Evolutionary conservation across 306 rosid genomes (phyloP).

Genomic region (Dicorynia guianensis): DNA sequence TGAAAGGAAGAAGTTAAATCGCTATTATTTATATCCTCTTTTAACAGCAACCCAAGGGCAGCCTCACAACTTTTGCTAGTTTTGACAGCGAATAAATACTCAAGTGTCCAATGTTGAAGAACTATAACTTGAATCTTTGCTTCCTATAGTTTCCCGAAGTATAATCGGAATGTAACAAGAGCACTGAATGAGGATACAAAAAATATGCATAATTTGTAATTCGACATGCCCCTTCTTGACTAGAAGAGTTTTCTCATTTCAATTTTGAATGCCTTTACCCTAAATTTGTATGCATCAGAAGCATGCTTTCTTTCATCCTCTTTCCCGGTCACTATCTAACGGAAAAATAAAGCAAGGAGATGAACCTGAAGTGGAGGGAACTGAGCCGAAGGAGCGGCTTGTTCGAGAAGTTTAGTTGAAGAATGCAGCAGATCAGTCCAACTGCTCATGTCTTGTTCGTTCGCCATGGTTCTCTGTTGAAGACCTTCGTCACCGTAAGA

Average conservation of each 20-base stretch:
- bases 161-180: not conserved
- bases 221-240: not conserved
- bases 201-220: no score
- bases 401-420: conserved; percentile 96
- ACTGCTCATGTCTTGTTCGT: conserved; percentile 65
- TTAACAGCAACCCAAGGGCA: not conserved
- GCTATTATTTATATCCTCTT: not conserved
- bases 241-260: not conserved
- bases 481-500: conserved; percentile 1
- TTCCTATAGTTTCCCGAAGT: not conserved
- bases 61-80: not conserved
- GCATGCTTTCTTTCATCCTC: not conserved
- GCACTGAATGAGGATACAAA: not conserved
- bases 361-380: conserved; percentile 97
- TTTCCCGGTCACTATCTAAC: conserved; percentile 5
- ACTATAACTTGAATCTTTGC: not conserved
- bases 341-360: not conserved
- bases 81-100: not conserved
- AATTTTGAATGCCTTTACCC: not conserved
- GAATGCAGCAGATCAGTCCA: conserved; percentile 95
- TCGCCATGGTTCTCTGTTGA: conserved; percentile 61
- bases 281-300: not conserved
- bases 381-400: conserved; percentile 97
- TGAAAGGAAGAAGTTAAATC: conserved; percentile 6
- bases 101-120: not conserved